Evolutionary conservation across 495 filamentous ascomycete species (phyloP), one percentile per base, ranked within the genome.

Genomic region (Daldinia grandis): DNA sequence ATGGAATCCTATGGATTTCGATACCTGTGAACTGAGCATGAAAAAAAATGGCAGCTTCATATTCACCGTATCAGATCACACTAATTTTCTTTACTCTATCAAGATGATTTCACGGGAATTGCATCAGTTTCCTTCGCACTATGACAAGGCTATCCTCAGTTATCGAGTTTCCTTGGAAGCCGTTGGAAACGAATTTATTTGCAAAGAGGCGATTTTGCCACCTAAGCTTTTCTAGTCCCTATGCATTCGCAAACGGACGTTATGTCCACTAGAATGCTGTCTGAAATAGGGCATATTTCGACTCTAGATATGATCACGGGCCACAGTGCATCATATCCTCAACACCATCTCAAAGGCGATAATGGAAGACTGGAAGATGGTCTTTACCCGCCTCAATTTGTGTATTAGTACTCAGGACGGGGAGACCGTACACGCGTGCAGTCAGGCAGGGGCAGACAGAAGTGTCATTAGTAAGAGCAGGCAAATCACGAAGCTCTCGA

Each of bases 311-410:
- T 64, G 44, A 28, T 55, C 68, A 71, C 68, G 58, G 42, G 68
- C 31, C 68, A 72, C 37, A 64, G 69, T 72, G 69, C 53, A 33
- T 44, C 51, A 47, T 30, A 19, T 28, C 9, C 54, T n/a, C 33
- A 25, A 33, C 19, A 15, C 12, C 21, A 15, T 44, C 24, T 56
- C 47, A 9, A 12, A 38, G 54, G 31, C 62, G 35, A 65, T 53
- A 53, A 59, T 62, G 40, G 24, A 58, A 47, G 12, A 24, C 50
- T 44, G 6, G 15, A 53, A 53, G 24, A 40, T 53, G 10, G 40
- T 31, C 38, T 37, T 57, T 3, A 8, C 24, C 62, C 25, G 27
- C 8, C 33, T 37, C 17, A 42, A 35, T 35, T 51, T 37, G 56
- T 62, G 58, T 66, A 66, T 58, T 53, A 53, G 12, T 62, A 71